These are phyloP conservation scores for Brassica napus DNA, from an alignment of 345 rosid species.

Conservation along the genomic window Da-Ae NC_063448.1:11141501-11142000, in stretches of 20 bases:
- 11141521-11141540: no score
- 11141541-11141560: no score
- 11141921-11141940: neutral
- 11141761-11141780: neutral
- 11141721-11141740: neutral
- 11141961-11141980: conserved; percentile 12
- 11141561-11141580: no score
- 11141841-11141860: neutral
- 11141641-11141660: neutral
- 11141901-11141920: neutral
- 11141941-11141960: neutral
- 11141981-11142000: conserved; percentile 13
- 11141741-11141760: neutral
- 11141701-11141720: no score
- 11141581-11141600: no score
- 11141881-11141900: neutral
- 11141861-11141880: neutral
- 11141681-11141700: neutral
- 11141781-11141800: neutral
- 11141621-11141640: no score
- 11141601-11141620: no score
- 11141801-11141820: neutral
- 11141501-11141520: no score
- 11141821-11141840: neutral
- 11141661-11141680: neutral